A percentile compares a stretch with the other conserved stretches of the same genome.
These are phyloP conservation scores for Gynostemma pentaphyllum DNA, from an alignment of 306 rosid genomes.

Conservation along the genomic window DNA sequence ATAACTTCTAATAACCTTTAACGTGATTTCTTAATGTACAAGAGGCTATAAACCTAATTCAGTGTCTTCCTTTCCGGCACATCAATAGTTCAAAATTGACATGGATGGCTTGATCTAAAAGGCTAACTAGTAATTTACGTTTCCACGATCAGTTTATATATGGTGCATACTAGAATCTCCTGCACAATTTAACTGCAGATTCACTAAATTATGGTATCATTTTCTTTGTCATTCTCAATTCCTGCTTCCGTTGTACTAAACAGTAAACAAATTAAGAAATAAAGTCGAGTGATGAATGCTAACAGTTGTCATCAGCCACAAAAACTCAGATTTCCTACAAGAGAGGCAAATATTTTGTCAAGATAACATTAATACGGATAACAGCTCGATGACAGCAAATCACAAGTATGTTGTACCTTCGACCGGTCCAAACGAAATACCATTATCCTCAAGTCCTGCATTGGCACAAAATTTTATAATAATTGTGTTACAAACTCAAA, in stretches of 20 bases:
- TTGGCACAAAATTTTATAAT: conserved; percentile 17
- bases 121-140: background rate
- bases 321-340: background rate
- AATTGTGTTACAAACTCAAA: too few species aligned
- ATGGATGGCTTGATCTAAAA: background rate
- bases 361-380: conserved; percentile 9
- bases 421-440: conserved; percentile 78
- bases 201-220: background rate
- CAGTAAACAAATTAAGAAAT: background rate
- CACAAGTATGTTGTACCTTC: conserved; percentile 54
- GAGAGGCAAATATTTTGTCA: background rate
- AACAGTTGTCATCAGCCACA: background rate
- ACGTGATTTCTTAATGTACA: background rate
- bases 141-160: background rate
- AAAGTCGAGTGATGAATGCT: background rate
- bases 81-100: background rate
- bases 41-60: background rate
- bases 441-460: conserved; percentile 79
- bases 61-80: background rate
- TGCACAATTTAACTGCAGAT: background rate
- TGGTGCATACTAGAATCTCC: conserved; percentile 7
- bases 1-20: background rate
- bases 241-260: background rate
- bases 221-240: background rate
- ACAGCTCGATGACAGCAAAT: conserved; percentile 10